Percentiles rank a stretch among this genome's conserved stretches.
These are phyloP conservation scores for Marasmius tenuissimus DNA, from an alignment of 1,284 basidiomycete species.

Conservation along the genomic window DNA sequence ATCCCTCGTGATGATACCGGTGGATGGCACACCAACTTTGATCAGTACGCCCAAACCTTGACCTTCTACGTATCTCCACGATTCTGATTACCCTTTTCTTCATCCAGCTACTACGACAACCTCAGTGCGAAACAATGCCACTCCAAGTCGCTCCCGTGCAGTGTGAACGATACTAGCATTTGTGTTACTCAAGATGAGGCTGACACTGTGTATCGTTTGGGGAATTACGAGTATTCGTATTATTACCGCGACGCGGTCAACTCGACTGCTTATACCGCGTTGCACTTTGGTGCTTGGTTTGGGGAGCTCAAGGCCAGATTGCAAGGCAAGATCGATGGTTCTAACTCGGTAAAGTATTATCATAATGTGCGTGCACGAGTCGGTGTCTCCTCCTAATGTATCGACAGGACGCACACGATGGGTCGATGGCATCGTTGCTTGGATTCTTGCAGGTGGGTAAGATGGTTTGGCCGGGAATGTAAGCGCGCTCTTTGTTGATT, in stretches of 20 bases:
- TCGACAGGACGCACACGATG: conserved; percentile 41
- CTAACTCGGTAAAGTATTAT: conserved; percentile 37
- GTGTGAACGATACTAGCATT: conserved; percentile 37
- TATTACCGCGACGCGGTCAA: conserved; percentile 40
- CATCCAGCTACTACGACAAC: conserved; percentile 47
- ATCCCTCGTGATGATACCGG: conserved; percentile 33
- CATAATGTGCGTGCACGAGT: conserved; percentile 34
- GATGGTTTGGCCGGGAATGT: conserved; percentile 54
- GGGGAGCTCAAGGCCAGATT: conserved; percentile 40
- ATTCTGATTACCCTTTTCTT: not conserved
- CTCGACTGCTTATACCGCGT: conserved; percentile 37
- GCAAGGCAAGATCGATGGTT: conserved; percentile 32
- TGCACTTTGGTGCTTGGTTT: conserved; percentile 43
- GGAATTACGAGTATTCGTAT: conserved; percentile 50
- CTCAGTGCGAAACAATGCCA: conserved; percentile 48
- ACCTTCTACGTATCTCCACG: not conserved
- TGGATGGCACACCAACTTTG: conserved; percentile 48
- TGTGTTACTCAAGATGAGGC: conserved; percentile 43
- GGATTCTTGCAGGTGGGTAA: conserved; percentile 44
- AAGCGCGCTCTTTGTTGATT: conserved; percentile 8
- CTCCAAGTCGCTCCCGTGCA: conserved; percentile 42
- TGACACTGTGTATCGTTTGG: conserved; percentile 43
- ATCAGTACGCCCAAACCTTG: conserved; percentile 34
- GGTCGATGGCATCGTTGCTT: conserved; percentile 43
- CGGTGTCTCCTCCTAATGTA: not conserved